Base-by-base conservation (phyloP, 2,329 filamentous ascomycete species). In the Talaromyces sp. region DNA sequence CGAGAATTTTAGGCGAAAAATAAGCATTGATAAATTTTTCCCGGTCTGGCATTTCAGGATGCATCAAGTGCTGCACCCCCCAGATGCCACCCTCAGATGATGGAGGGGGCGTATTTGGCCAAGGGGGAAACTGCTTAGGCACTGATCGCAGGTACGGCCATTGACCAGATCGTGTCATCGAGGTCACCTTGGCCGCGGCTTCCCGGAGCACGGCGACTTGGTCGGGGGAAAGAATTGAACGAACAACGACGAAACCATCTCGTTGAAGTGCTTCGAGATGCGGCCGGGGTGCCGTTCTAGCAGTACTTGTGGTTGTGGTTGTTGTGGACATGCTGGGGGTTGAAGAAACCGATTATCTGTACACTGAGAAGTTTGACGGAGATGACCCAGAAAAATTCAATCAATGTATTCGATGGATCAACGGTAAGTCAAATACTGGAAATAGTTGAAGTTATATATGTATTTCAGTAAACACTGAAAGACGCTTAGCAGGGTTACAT, bases 101-200 rank as follows among this genome's bases (percentile, higher is more conserved):
- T 1, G 77, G 75, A 0, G 80, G 78, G 1, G 81, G 77, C 56
- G 80, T 79, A 17, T 80, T 80, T 8, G 83, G 79, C 91, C 91
- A 96, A 0, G 91, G 92, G 0, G 91, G 91, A 77, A 96, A 96
- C 75, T 96, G 91, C 75, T 96, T 96, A 58, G 90, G 90, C 2
- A 95, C 84, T 0, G 90, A 93, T 65, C 91, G 89, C 69, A 96
- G 86, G 75, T 89, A 83, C 2, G 90, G 90, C 91, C 91, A 96
- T 63, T 81, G 70, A 46, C 91, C 91, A n/a, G 78, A 68, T 64
- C 89, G 85, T 51, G 89, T 88, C 50, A 85, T 77, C 2, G 77
- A 70, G 24, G 86, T 85, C 21, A 84, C 82, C 60, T 81, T 74
- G 38, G 77, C 70, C 56, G 86, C 84, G 43, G 87, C 87, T 59